phyloP scores from a whole-genome alignment of 306 rosid species.

The Castanospermum australe region DNA sequence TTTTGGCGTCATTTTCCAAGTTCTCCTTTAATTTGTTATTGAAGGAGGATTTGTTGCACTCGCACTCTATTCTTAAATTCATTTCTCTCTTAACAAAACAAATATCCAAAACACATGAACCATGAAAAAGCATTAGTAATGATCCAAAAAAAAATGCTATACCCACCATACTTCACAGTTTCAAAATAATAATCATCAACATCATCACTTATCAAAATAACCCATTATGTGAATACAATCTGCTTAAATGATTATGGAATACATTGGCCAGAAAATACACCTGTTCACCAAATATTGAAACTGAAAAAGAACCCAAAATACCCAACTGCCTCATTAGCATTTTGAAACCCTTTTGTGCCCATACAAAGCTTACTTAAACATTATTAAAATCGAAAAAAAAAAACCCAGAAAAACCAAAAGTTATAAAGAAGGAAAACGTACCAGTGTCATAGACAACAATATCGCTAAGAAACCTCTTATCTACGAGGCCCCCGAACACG shows the following conservation, averaged over 20 bases:
- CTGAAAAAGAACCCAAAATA: neutral
- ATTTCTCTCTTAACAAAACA: neutral
- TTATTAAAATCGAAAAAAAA: neutral
- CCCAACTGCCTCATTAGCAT: neutral
- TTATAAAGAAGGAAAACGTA: neutral
- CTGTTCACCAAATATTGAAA: neutral
- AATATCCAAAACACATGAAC: neutral
- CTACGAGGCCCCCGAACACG: conserved; percentile 88
- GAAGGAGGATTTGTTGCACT: neutral
- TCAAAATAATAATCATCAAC: neutral
- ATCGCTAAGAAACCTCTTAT: conserved; percentile 77
- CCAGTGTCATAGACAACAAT: conserved; percentile 79
- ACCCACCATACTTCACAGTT: neutral
- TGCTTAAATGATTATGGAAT: neutral
- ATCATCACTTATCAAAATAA: neutral
- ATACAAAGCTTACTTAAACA: neutral
- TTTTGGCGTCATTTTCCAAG: no score
- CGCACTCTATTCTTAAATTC: neutral
- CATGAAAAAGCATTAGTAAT: neutral
- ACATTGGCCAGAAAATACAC: no score
- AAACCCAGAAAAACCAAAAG: neutral
- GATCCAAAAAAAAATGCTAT: neutral
- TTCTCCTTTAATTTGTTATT: neutral
- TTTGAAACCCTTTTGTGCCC: neutral
- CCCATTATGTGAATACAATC: neutral